Evolutionary conservation across 163 green algal species (phyloP).

Genomic region (Picocystis sp.): DNA sequence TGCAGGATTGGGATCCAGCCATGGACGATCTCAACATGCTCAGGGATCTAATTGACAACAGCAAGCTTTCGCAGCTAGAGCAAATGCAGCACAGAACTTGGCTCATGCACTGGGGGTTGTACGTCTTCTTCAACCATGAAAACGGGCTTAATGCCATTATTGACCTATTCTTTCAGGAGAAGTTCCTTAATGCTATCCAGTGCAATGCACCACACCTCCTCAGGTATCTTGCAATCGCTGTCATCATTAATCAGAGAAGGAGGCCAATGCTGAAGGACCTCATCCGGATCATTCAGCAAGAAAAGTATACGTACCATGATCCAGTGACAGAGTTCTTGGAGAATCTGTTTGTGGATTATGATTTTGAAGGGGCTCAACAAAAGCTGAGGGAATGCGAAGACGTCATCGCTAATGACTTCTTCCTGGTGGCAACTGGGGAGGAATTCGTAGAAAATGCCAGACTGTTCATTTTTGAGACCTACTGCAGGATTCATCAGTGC

Average conservation of each 20-base stretch:
- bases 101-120: slow-evolving; percentile 95
- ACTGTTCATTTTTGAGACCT: slow-evolving; percentile 92
- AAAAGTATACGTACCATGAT: slow-evolving; percentile 83
- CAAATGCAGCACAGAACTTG: slow-evolving; percentile 87
- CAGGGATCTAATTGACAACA: slow-evolving; percentile 77
- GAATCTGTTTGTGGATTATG: slow-evolving; percentile 79
- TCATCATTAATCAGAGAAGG: slow-evolving; percentile 74
- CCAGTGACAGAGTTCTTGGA: slow-evolving; percentile 88
- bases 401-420: slow-evolving; percentile 85
- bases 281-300: slow-evolving; percentile 45
- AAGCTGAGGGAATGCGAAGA: slow-evolving; percentile 69
- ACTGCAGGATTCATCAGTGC: slow-evolving; percentile 70
- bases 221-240: slow-evolving; percentile 74
- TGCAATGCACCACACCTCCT: slow-evolving; percentile 84
- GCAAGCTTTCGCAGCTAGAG: slow-evolving; percentile 13
- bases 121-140: slow-evolving; percentile 97
- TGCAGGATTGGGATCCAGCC: slow-evolving; percentile 73
- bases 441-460: slow-evolving; percentile 89
- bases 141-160: slow-evolving; percentile 84
- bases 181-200: slow-evolving; percentile 89
- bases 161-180: slow-evolving; percentile 86
- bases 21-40: slow-evolving; percentile 82
- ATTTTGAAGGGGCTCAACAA: slow-evolving; percentile 89
- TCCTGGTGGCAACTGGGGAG: slow-evolving; percentile 59
- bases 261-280: slow-evolving; percentile 66